Evolutionary conservation across 257 asterid species (phyloP).

Genomic region (Nicotiana tomentosiformis): DNA sequence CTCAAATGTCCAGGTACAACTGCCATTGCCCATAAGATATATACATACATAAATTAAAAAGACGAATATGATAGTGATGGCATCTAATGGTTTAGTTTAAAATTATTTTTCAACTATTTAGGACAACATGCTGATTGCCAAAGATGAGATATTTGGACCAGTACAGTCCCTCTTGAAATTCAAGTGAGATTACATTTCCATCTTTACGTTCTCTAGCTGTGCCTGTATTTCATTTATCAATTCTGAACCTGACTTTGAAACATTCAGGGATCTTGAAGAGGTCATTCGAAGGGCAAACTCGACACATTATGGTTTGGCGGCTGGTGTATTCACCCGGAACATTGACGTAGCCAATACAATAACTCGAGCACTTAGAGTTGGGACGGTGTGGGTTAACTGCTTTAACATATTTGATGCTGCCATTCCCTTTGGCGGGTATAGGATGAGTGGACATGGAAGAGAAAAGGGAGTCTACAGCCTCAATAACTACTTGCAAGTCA

Average conservation of each 20-base stretch:
- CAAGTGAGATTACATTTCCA: neutral
- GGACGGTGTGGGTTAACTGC: constrained; percentile 3
- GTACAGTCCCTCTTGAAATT: neutral
- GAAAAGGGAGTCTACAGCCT: constrained; percentile 4
- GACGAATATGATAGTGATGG: neutral
- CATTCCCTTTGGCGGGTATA: constrained; percentile 6
- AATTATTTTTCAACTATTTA: neutral
- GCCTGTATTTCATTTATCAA: neutral
- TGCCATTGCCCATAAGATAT: neutral
- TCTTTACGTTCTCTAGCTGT: neutral
- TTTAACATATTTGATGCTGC: neutral
- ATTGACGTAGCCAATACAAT: neutral
- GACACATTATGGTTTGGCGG: neutral
- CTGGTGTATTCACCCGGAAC: neutral
- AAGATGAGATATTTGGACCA: constrained; percentile 7
- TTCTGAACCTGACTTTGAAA: neutral
- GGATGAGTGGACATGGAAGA: constrained; percentile 6
- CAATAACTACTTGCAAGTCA: neutral
- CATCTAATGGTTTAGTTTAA: neutral
- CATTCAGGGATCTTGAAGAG: neutral
- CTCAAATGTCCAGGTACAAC: constrained; percentile 19
- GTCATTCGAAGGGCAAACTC: neutral
- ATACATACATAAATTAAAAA: neutral
- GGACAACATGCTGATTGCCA: constrained; percentile 5
- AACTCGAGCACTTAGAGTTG: neutral